Base-by-base conservation (phyloP, 1,284 basidiomycete genomes). In the Ganoderma lingzhi region DNA sequence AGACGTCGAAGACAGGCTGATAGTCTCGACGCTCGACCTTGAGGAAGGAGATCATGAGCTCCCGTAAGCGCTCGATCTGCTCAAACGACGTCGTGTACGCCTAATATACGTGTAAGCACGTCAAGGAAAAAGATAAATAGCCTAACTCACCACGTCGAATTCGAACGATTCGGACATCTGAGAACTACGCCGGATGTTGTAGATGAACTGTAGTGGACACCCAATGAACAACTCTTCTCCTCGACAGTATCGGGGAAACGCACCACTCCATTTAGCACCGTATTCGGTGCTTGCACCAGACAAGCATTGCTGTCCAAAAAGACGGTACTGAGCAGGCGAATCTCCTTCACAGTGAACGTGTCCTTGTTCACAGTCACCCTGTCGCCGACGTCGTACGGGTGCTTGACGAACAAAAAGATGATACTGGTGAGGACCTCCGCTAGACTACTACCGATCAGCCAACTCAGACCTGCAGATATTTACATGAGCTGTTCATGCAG, bases 301-400 rank as follows among this genome's bases (percentile, higher is more conserved):
- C 85, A 85, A 39, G 85, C 85, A 68, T 87, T 85, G 55, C 85
- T 83, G 74, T 93, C 88, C 66, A 94, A 81, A 81, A 94, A 90
- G 48, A 93, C 84, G 3, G 94, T 95, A 70, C 90, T 94, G 68
- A 97, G 85, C 44, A 97, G 85, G 60, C 92, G 87, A 80, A 96
- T 96, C 82, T 96, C 95, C 78, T 94, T 94, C 72, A 97, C 95
- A 5, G 93, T 93, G 80, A 94, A 97, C 19, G 80, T 83, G 51
- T 85, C 83, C 30, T 85, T 84, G 41, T 82, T 81, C 45, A 90
- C 75, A 63, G 85, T 82, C 39, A 96, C 86, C 51, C 91, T 83
- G 81, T 98, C 96, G 63, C 95, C 95, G 28, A 97, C 95, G 80
- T 97, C 95, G 84, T 93, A 96, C 0, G 94, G 93, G 79, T 96